Evolutionary conservation across 2,329 filamentous ascomycete species (phyloP), one percentile per base, ranked within the genome.

Genomic region (Cordyceps fumosorosea): DNA sequence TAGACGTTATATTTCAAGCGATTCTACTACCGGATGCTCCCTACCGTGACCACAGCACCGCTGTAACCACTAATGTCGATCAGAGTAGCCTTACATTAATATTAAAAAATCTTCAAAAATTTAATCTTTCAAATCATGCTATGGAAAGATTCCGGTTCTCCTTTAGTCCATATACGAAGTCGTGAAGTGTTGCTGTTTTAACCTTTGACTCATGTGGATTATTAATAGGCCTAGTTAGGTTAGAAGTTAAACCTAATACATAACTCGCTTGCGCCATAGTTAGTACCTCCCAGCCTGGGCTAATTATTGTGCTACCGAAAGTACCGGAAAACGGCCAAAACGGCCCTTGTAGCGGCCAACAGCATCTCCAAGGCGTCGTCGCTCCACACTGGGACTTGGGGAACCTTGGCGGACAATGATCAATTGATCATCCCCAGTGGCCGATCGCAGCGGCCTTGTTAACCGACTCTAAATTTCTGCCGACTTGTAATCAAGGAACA

Each of bases 351-450:
- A 10, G 42, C 54, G 54, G n/a, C 37, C 54, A 44, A 47, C 37
- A 34, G 37, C 11, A 8, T 29, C 52, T 20, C 32, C 29, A 26
- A 18, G 24, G 12, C 51, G 32, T 32, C 51, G 32, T 29, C 51
- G 32, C 34, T 55, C 54, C 40, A 45, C 54, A 56, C 40, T 40
- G 54, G 54, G 45, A 40, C 40, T 56, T 34, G 40, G 54, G 52
- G 52, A 14, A 42, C 37, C 52, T 55, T 55, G 52, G 54, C 54
- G 40, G 54, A 45, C 54, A 42, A 47, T 32, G 5, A 20, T 45
- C 18, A 45, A 26, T 56, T 32, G 7, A 22, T 47, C 26, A 56
- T 18, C 40, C 40, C 40, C 54, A 40, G 22, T 18, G 40, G 24
- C 40, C 24, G 54, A 34, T 34, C 40, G 42, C 54, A 56, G 40